Percentiles rank a stretch among this genome's conserved stretches.
These are phyloP conservation scores for Wakefieldia striispora DNA, from an alignment of 768 basidiomycete species.

Conservation along the genomic window DNA sequence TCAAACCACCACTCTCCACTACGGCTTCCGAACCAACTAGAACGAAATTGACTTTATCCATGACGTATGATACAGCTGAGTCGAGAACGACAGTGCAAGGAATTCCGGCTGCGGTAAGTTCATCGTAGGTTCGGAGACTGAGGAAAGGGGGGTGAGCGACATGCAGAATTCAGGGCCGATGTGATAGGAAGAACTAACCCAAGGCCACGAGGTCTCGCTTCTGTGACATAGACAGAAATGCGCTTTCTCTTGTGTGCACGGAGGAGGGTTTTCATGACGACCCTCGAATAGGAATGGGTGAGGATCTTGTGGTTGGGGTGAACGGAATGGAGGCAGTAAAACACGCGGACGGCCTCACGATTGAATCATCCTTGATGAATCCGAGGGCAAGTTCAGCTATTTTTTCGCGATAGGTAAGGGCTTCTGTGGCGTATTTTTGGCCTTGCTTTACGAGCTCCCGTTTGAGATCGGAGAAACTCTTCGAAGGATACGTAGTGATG, in stretches of 20 bases:
- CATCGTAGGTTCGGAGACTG: slow-evolving; percentile 90
- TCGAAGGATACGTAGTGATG: slow-evolving; percentile 6
- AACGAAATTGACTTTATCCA: slow-evolving; percentile 94
- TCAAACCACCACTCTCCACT: slow-evolving; percentile 90
- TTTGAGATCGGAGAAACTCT: slow-evolving; percentile 87
- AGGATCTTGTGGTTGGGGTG: slow-evolving; percentile 62
- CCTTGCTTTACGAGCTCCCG: slow-evolving; percentile 81
- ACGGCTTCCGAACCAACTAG: slow-evolving; percentile 98
- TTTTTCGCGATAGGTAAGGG: slow-evolving; percentile 81
- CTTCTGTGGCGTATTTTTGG: slow-evolving; percentile 70
- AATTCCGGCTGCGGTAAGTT: slow-evolving; percentile 84
- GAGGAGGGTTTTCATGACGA: slow-evolving; percentile 90
- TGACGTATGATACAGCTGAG: slow-evolving; percentile 94
- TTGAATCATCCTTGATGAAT: slow-evolving; percentile 94
- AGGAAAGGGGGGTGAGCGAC: background rate
- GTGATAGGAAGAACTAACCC: slow-evolving; percentile 52
- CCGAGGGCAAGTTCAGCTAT: slow-evolving; percentile 87
- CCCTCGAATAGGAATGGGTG: slow-evolving; percentile 95
- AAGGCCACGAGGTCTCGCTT: slow-evolving; percentile 85
- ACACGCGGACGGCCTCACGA: slow-evolving; percentile 47
- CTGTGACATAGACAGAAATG: slow-evolving; percentile 96
- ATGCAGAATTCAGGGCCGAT: background rate
- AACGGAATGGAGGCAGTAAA: slow-evolving; percentile 11
- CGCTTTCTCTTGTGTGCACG: slow-evolving; percentile 89
- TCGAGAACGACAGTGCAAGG: slow-evolving; percentile 95